Evolutionary conservation across 2,329 filamentous ascomycete genomes (phyloP).

Genomic region (Epichloe coenophiala): DNA sequence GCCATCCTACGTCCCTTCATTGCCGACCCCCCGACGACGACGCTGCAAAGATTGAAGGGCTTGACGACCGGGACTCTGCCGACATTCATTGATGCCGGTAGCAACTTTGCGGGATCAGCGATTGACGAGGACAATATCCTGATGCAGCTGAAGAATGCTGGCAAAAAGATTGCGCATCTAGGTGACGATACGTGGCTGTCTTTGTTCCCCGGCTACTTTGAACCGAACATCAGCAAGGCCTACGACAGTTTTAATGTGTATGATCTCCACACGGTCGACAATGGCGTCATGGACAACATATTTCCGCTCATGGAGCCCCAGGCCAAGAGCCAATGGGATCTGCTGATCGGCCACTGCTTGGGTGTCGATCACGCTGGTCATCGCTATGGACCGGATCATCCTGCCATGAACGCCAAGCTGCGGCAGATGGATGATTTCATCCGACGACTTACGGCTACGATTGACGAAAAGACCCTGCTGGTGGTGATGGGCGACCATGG

Average conservation of each 20-base stretch:
- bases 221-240: slow-evolving; percentile 68
- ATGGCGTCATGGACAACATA: slow-evolving; percentile 84
- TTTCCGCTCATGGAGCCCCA: slow-evolving; percentile 62
- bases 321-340: slow-evolving; percentile 65
- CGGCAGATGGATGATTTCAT: slow-evolving; percentile 81
- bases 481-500: slow-evolving; percentile 99
- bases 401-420: slow-evolving; percentile 82
- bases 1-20: slow-evolving; percentile 91
- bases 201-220: slow-evolving; percentile 87
- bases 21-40: slow-evolving; percentile 89
- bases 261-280: slow-evolving; percentile 94
- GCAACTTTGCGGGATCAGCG: slow-evolving; percentile 86
- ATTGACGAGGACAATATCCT: slow-evolving; percentile 84
- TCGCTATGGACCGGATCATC: slow-evolving; percentile 84
- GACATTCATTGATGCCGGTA: slow-evolving; percentile 86
- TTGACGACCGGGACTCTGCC: slow-evolving; percentile 90
- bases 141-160: slow-evolving; percentile 49
- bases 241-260: slow-evolving; percentile 98
- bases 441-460: slow-evolving; percentile 50
- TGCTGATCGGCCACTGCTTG: slow-evolving; percentile 87
- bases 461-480: slow-evolving; percentile 79
- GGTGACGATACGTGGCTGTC: slow-evolving; percentile 98
- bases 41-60: slow-evolving; percentile 82
- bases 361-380: slow-evolving; percentile 96
- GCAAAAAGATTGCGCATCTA: slow-evolving; percentile 72